Percentiles rank a stretch among this genome's conserved stretches.
Evolutionary conservation across 805 yeast genomes (phyloP).

Genomic region (Kuraishia capsulata): DNA sequence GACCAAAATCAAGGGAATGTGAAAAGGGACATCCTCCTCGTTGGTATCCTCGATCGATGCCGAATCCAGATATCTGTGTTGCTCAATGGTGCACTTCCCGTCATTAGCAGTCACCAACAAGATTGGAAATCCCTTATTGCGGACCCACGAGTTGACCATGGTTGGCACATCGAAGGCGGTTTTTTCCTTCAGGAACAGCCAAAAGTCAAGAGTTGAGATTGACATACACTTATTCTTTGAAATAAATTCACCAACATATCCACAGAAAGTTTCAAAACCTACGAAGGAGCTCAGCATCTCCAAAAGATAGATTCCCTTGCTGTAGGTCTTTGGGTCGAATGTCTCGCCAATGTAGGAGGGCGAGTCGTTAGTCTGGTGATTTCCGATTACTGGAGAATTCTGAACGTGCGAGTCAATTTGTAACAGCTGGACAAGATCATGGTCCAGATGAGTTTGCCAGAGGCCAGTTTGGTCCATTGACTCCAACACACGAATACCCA

Average conservation of each 20-base stretch:
- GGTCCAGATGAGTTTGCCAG: conserved; percentile 23
- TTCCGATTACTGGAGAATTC: conserved; percentile 25
- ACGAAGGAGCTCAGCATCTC: conserved; percentile 34
- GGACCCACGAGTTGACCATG: conserved; percentile 52
- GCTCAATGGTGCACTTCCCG: conserved; percentile 23
- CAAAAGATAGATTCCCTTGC: conserved; percentile 48
- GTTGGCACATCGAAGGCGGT: conserved; percentile 33
- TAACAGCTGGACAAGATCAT: conserved; percentile 20
- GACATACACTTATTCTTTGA: conserved; percentile 22
- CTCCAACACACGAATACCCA: conserved; percentile 41
- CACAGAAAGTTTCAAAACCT: conserved; percentile 10
- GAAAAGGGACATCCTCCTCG: conserved; percentile 50
- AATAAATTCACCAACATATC: conserved; percentile 12
- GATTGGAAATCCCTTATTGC: conserved; percentile 51
- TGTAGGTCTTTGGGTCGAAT: conserved; percentile 42
- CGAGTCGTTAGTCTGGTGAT: conserved; percentile 20
- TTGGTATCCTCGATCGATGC: conserved; percentile 9
- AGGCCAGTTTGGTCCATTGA: conserved; percentile 2
- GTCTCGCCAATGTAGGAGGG: conserved; percentile 27
- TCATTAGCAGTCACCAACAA: conserved; percentile 25
- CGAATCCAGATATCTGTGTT: conserved; percentile 24
- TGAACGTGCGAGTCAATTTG: conserved; percentile 24
- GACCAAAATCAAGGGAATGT: conserved; percentile 40
- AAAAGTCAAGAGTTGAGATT: conserved; percentile 42
- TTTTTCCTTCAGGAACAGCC: conserved; percentile 30